phyloP scores from a whole-genome alignment of 2,329 filamentous ascomycete genomes.

The Endoconidiophora laricicola region DNA sequence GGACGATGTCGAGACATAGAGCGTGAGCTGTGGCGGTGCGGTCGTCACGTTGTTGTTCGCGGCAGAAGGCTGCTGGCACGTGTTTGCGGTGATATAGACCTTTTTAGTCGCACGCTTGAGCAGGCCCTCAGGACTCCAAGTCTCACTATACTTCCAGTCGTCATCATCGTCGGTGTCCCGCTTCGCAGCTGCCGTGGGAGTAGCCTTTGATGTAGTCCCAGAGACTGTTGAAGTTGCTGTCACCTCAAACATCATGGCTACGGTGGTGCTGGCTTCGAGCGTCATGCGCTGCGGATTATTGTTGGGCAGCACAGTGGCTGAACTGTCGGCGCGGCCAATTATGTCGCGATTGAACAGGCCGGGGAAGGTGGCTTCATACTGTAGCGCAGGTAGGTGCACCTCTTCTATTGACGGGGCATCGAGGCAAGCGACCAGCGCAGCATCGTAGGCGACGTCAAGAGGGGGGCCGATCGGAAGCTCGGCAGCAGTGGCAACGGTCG shows the following conservation, averaged over 20 bases:
- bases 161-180: constrained; percentile 11
- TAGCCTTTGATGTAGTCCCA: background rate
- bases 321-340: constrained; percentile 40
- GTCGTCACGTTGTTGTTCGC: constrained; percentile 3
- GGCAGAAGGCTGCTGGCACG: constrained; percentile 56
- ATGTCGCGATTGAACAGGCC: constrained; percentile 42
- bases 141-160: constrained; percentile 13
- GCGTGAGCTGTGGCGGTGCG: constrained; percentile 51
- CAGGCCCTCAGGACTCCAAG: constrained; percentile 7
- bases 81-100: constrained; percentile 73
- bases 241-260: constrained; percentile 25
- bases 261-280: constrained; percentile 42
- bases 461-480: background rate
- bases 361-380: constrained; percentile 45
- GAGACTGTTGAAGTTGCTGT: constrained; percentile 16
- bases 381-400: background rate
- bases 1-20: constrained; percentile 57
- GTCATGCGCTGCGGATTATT: constrained; percentile 46
- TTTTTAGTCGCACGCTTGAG: constrained; percentile 13
- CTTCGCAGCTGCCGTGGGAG: background rate
- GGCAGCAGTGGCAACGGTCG: too few relatives aligned
- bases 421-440: background rate
- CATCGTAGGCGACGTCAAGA: background rate
- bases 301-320: constrained; percentile 37
- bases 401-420: background rate